phyloP scores from a whole-genome alignment of 2,329 filamentous ascomycete genomes.

The Ophiostoma novo-ulmi region DNA sequence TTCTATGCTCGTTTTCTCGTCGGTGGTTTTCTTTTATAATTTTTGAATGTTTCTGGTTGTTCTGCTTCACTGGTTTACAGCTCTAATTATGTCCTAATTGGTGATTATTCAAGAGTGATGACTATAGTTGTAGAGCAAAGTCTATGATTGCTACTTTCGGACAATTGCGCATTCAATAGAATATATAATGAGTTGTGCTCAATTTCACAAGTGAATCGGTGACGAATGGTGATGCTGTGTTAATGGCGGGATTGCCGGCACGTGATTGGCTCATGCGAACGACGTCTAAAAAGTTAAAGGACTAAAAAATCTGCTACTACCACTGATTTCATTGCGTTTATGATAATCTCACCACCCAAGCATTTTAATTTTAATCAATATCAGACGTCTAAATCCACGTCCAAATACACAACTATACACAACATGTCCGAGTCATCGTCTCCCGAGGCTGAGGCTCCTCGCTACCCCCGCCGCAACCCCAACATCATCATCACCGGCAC shows the following conservation, averaged over 20 bases:
- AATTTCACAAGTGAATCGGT: background rate
- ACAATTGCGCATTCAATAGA: background rate
- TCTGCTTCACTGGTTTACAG: background rate
- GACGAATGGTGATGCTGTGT: conserved; percentile 2
- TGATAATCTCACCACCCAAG: too few relatives aligned
- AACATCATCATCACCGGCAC: conserved; percentile 96
- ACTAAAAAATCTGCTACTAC: conserved; percentile 21
- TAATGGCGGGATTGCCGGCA: conserved; percentile 15
- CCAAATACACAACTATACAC: background rate
- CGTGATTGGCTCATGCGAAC: conserved; percentile 19
- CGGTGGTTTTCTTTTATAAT: background rate
- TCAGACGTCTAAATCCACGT: too few relatives aligned
- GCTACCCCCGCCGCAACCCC: conserved; percentile 46
- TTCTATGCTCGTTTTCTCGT: background rate
- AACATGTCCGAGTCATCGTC: conserved; percentile 20
- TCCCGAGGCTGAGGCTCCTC: conserved; percentile 9
- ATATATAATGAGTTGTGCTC: background rate
- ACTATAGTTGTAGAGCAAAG: background rate
- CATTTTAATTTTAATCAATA: too few relatives aligned
- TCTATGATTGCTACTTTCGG: background rate
- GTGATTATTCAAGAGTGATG: background rate
- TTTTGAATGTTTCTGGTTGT: background rate
- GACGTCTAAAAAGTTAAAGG: background rate
- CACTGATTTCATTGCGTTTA: background rate
- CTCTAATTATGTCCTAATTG: background rate